These are phyloP conservation scores for Escovopsis sp. DNA, from an alignment of 2,329 filamentous ascomycete genomes.

Conservation along the genomic window DNA sequence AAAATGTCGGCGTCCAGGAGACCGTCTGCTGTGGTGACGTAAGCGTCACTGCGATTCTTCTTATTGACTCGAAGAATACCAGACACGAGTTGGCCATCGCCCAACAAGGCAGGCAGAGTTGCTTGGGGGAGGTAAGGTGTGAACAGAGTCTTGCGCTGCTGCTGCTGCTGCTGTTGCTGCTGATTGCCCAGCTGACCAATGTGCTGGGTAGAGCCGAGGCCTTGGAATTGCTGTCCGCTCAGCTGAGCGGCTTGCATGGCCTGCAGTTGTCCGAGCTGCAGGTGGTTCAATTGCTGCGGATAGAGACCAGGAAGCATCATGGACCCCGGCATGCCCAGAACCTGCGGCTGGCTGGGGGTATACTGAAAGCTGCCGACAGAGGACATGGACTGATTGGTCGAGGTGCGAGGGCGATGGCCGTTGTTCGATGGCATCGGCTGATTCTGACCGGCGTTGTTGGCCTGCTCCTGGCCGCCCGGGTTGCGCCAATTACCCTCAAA, in stretches of 20 bases:
- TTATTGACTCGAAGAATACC: constrained; percentile 98
- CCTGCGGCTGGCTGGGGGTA: constrained; percentile 61
- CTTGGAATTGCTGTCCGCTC: constrained; percentile 58
- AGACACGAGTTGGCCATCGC: constrained; percentile 85
- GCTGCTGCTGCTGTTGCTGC: constrained; percentile 59
- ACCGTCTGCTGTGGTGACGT: constrained; percentile 82
- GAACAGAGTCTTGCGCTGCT: constrained; percentile 95
- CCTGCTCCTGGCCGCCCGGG: constrained; percentile 48
- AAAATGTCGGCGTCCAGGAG: constrained; percentile 94
- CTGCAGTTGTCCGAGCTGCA: constrained; percentile 82
- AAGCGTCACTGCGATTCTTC: constrained; percentile 97
- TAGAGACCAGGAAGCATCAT: constrained; percentile 81
- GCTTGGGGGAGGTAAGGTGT: constrained; percentile 95
- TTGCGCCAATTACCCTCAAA: constrained; percentile 98
- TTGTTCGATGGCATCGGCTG: constrained; percentile 61
- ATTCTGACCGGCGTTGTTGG: constrained; percentile 33
- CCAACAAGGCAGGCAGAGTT: constrained; percentile 75
- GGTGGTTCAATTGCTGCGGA: constrained; percentile 71
- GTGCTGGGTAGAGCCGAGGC: constrained; percentile 56
- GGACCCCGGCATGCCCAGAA: constrained; percentile 74
- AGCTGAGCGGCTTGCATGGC: constrained; percentile 81
- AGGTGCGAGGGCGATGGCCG: constrained; percentile 73
- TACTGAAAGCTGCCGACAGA: constrained; percentile 82
- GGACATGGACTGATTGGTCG: constrained; percentile 73
- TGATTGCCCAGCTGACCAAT: constrained; percentile 49